Evolutionary conservation across 1,284 basidiomycete species (phyloP), one percentile per base, ranked within the genome.

Genomic region (Fistulinella cinereoalba): DNA sequence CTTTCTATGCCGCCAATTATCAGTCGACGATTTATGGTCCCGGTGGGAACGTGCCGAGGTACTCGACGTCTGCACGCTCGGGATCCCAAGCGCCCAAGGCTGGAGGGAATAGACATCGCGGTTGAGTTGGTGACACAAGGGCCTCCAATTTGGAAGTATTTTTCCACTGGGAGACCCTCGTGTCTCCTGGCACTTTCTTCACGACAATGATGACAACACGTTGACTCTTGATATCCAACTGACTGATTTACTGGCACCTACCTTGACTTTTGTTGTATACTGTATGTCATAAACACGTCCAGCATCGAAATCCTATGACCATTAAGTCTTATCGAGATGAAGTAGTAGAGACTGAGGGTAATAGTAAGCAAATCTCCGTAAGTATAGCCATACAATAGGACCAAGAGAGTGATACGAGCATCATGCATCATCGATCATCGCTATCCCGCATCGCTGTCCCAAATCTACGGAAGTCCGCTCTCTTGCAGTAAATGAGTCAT

Each of bases 401-500:
- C 36, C 37, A 18, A 15, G 13, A 8, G 33, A 12, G 15, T 19
- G 22, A 28, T 39, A 42, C 44, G 25, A 42, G 36, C 34, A 37
- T n/a, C n/a, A n/a, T 37, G 25, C 4, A 11, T 0, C 16, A n/a
- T n/a, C 13, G 13, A 31, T 13, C 12, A 31, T 10, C 25, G 34
- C 31, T 31, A 23, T 32, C 46, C 21, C 27, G 25, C 48, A 28
- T 27, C 2, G 36, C 6, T 34, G 37, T 2, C 31, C 39, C 41
- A 13, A n/a, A 31, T 59, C 64, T 71, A 85, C 57, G 93, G 71
- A 73, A 94, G 94, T 37, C 91, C 92, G 56, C 87, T 91, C 67
- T 94, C 92, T 65, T 92, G 90, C 43, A 94, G 71, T 54, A 93
- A 70, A 43, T 91, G 74, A 15, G 91, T 89, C 81, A 96, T 93